Conservation (phyloP, 169 alveolate genomes). For the Cryptosporidium meleagridis region DNA sequence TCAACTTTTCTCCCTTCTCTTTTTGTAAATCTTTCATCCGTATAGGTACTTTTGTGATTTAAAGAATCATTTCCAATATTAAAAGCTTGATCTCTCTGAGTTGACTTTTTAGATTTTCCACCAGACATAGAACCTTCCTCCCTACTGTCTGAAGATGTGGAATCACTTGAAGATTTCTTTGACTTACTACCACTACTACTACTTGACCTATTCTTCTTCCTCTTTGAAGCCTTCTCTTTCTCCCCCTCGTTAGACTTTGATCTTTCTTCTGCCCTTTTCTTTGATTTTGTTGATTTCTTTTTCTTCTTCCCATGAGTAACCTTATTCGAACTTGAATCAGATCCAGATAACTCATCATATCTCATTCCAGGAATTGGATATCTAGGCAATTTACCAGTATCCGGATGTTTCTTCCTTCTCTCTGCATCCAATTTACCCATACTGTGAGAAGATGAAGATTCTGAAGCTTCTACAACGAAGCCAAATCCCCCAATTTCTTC, state of each 20-base stretch:
- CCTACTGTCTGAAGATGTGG: neutral
- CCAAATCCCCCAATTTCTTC: neutral
- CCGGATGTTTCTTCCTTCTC: conserved; percentile 17
- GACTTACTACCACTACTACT: neutral
- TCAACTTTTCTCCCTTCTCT: neutral
- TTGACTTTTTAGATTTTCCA: neutral
- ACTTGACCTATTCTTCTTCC: neutral
- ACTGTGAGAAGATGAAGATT: conserved; percentile 17
- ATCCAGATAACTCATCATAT: conserved; percentile 30
- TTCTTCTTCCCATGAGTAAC: neutral
- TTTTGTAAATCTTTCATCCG: neutral
- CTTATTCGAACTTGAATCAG: neutral
- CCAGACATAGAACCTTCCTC: neutral
- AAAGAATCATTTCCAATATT: neutral
- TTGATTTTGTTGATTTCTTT: neutral
- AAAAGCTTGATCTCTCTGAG: neutral
- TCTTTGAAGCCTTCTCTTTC: neutral
- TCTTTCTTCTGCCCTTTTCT: neutral
- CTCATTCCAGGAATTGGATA: conserved; percentile 56
- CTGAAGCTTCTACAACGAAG: neutral
- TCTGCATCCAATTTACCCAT: conserved; percentile 8
- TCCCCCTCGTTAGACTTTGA: neutral
- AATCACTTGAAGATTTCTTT: neutral
- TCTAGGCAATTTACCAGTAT: conserved; percentile 21
- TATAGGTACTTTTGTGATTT: neutral